phyloP scores from a whole-genome alignment of 306 rosid species.

The apple (Malus domestica) region DNA sequence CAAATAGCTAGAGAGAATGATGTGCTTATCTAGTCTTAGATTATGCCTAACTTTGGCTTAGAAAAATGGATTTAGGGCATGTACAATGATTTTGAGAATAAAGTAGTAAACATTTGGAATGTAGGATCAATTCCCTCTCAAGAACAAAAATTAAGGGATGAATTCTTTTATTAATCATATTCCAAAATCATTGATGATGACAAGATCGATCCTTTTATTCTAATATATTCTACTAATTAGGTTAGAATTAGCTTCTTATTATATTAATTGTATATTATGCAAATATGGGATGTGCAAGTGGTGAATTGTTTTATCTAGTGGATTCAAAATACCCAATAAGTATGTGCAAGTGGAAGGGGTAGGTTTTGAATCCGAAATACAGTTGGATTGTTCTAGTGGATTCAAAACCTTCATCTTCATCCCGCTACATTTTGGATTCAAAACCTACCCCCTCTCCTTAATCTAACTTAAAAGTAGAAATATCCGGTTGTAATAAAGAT shows the following conservation, averaged over 20 bases:
- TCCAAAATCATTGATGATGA: constrained; percentile 5
- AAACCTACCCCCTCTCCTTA: background rate
- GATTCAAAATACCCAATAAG: no score
- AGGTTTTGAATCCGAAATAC: no score
- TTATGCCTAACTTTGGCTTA: constrained; percentile 42
- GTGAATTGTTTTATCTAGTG: background rate
- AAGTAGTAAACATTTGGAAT: constrained; percentile 47
- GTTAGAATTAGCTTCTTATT: background rate
- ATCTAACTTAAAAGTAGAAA: background rate
- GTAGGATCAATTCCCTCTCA: constrained; percentile 45
- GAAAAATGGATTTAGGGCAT: constrained; percentile 24
- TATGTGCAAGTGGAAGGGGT: no score
- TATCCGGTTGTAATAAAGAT: background rate
- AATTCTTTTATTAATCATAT: background rate
- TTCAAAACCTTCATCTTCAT: background rate
- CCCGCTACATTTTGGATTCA: background rate
- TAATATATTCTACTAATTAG: background rate
- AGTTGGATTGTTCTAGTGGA: background rate
- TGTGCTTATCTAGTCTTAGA: constrained; percentile 32
- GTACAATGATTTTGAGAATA: constrained; percentile 36
- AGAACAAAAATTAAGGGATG: constrained; percentile 11
- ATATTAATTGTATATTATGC: background rate
- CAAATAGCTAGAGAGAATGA: constrained; percentile 5
- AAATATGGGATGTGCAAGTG: background rate
- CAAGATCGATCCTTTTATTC: constrained; percentile 7